Evolutionary conservation across 345 rosid genomes (phyloP).

Genomic region (Salix dunnii): DNA sequence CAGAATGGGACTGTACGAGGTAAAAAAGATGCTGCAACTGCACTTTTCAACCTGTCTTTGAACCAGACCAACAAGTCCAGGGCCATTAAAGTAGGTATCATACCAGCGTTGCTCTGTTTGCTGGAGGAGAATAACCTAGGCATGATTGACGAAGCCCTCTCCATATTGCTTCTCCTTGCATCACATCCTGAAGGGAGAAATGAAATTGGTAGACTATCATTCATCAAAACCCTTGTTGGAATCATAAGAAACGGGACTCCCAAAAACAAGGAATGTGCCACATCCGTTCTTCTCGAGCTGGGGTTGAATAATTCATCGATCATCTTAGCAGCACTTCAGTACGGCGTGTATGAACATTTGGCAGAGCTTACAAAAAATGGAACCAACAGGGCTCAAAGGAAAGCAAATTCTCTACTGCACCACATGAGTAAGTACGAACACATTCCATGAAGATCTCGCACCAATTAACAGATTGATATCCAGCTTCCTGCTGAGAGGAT

Average conservation of each 20-base stretch:
- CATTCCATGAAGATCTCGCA: slow-evolving; percentile 30
- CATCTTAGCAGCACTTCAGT: slow-evolving; percentile 48
- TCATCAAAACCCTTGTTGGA: slow-evolving; percentile 47
- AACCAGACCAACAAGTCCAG: slow-evolving; percentile 53
- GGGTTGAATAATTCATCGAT: slow-evolving; percentile 41
- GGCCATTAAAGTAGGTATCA: slow-evolving; percentile 52
- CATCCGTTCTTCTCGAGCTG: slow-evolving; percentile 51
- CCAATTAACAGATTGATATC: neutral
- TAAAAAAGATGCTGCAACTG: slow-evolving; percentile 68
- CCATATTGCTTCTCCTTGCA: slow-evolving; percentile 51
- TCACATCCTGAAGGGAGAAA: slow-evolving; percentile 42
- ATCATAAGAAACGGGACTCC: slow-evolving; percentile 50
- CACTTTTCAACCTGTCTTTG: slow-evolving; percentile 54
- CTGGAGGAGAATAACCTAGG: slow-evolving; percentile 45
- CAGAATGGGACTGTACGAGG: slow-evolving; percentile 51
- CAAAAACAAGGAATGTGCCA: slow-evolving; percentile 62
- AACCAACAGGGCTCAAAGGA: slow-evolving; percentile 56
- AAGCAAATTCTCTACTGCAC: slow-evolving; percentile 56
- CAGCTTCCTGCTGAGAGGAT: neutral
- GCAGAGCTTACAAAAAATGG: slow-evolving; percentile 44
- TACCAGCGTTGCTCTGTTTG: slow-evolving; percentile 42
- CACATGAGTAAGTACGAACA: slow-evolving; percentile 61
- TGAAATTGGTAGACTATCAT: slow-evolving; percentile 37
- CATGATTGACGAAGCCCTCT: slow-evolving; percentile 63
- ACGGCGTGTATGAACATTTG: slow-evolving; percentile 50